phyloP scores from a whole-genome alignment of 306 rosid genomes.

The Adenanthera pavonina region DNA sequence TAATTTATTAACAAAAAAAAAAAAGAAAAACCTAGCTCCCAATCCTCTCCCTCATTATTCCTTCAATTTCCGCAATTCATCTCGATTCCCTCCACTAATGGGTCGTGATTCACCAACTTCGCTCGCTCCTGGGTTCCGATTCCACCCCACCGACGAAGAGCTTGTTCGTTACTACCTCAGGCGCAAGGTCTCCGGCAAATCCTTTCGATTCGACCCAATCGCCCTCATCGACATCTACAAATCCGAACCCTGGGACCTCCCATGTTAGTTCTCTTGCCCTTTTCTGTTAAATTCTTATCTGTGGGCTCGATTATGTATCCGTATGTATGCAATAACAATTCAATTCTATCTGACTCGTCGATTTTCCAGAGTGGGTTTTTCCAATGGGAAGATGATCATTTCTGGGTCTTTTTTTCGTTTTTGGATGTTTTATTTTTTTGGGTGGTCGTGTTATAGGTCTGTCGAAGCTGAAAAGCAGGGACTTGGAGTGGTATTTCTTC shows the following conservation, averaged over 20 bases:
- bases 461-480: slow-evolving; percentile 80
- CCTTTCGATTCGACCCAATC: slow-evolving; percentile 63
- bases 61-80: background rate
- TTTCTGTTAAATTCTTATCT: background rate
- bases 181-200: slow-evolving; percentile 65
- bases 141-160: slow-evolving; percentile 96
- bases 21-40: slow-evolving; percentile 21
- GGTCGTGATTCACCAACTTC: slow-evolving; percentile 46
- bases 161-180: slow-evolving; percentile 74
- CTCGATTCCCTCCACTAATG: slow-evolving; percentile 40
- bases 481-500: slow-evolving; percentile 94
- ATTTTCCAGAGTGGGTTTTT: background rate
- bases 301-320: background rate
- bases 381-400: background rate
- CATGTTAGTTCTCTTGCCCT: slow-evolving; percentile 48
- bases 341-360: background rate
- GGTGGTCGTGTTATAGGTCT: slow-evolving; percentile 41
- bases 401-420: background rate
- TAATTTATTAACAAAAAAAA: no score
- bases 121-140: slow-evolving; percentile 89
- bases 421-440: background rate
- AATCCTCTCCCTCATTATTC: background rate
- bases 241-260: slow-evolving; percentile 95
- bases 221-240: slow-evolving; percentile 79
- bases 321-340: slow-evolving; percentile 5